A percentile compares a stretch with the other conserved stretches of the same genome.
Evolutionary conservation across 371 early-diverging fungal species (phyloP).

Genomic region (Lichtheimia ramosa): DNA sequence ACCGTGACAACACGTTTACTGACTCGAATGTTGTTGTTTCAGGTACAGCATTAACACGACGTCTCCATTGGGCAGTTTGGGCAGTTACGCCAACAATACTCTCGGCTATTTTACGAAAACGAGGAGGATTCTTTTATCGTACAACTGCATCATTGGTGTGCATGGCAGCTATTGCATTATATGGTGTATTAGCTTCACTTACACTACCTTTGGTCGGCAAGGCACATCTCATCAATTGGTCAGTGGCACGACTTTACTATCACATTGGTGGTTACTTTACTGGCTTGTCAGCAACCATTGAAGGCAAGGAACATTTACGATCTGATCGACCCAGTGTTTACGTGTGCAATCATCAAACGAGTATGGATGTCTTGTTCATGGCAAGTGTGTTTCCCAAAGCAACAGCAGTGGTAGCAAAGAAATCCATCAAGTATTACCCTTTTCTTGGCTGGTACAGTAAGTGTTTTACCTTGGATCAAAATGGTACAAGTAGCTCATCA

Average conservation of each 20-base stretch:
- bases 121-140: constrained; percentile 36
- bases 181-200: constrained; percentile 49
- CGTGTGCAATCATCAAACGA: constrained; percentile 87
- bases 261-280: constrained; percentile 44
- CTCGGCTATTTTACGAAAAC: constrained; percentile 21
- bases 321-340: constrained; percentile 60
- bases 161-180: constrained; percentile 28
- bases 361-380: constrained; percentile 77
- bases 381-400: constrained; percentile 72
- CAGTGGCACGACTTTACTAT: constrained; percentile 61
- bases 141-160: constrained; percentile 19
- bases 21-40: background rate
- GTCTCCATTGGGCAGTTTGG: constrained; percentile 16
- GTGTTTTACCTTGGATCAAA: constrained; percentile 21
- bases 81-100: constrained; percentile 6
- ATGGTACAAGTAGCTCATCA: background rate
- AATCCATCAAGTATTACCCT: constrained; percentile 75
- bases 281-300: constrained; percentile 60
- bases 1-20: background rate
- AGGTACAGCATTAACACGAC: constrained; percentile 12
- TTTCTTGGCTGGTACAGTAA: constrained; percentile 86
- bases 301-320: constrained; percentile 60
- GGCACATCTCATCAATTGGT: constrained; percentile 57
- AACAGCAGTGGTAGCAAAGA: constrained; percentile 81
- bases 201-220: constrained; percentile 44